These are phyloP conservation scores for Acer negundo DNA, from an alignment of 345 rosid genomes.

Conservation along the genomic window DNA sequence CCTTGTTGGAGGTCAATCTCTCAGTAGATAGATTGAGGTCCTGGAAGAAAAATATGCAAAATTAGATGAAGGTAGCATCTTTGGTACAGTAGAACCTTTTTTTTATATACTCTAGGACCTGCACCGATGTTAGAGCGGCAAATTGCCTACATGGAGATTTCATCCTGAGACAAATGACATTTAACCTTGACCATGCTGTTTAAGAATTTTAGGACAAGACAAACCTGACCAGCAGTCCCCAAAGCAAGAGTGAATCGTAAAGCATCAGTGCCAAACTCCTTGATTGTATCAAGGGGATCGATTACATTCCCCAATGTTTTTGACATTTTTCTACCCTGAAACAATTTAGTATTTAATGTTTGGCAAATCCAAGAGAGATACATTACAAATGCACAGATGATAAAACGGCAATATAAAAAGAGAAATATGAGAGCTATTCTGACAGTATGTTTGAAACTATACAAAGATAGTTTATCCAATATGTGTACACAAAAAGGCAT, in stretches of 20 bases:
- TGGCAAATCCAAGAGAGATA: neutral
- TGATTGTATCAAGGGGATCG: conserved; percentile 91
- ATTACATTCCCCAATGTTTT: conserved; percentile 89
- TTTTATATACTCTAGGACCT: conserved; percentile 12
- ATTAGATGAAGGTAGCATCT: conserved; percentile 23
- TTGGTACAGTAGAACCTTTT: neutral
- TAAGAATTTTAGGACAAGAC: conserved; percentile 27
- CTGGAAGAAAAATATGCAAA: conserved; percentile 43
- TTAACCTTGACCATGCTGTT: conserved; percentile 5
- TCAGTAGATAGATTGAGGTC: conserved; percentile 92
- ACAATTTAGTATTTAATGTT: conserved; percentile 14
- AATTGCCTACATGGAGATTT: conserved; percentile 10
- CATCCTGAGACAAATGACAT: conserved; percentile 1
- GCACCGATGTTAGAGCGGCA: conserved; percentile 10
- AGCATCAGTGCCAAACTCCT: conserved; percentile 96
- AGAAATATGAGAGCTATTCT: neutral
- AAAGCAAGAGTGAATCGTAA: conserved; percentile 84
- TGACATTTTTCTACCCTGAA: conserved; percentile 98
- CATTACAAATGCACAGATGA: neutral
- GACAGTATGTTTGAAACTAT: neutral
- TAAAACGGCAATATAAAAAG: neutral
- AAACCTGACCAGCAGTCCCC: conserved; percentile 99
- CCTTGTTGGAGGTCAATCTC: conserved; percentile 92
- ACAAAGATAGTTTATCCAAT: neutral
- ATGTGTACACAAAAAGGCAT: neutral